Percentiles rank a stretch among this genome's conserved stretches.
Evolutionary conservation across 2,329 filamentous ascomycete species (phyloP).

Genomic region (Ilyonectria mors-panacis): DNA sequence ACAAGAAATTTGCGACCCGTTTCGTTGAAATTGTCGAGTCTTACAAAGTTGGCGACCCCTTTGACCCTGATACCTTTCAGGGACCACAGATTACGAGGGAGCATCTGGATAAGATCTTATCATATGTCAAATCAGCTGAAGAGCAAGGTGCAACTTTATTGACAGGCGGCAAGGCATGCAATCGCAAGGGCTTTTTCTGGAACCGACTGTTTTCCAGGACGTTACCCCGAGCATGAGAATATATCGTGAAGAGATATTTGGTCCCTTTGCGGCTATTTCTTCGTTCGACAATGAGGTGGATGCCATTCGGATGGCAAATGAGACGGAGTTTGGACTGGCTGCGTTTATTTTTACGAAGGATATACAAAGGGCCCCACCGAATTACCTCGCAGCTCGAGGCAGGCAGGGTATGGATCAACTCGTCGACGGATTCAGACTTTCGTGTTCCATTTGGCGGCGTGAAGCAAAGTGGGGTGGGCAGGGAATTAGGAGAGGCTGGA

Average conservation of each 20-base stretch:
- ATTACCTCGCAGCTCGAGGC: background rate
- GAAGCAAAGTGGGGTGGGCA: conserved; percentile 6
- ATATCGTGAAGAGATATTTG: conserved; percentile 6
- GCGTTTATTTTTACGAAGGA: background rate
- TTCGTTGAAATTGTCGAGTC: background rate
- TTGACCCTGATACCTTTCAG: background rate
- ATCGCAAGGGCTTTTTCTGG: background rate
- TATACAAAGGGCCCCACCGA: background rate
- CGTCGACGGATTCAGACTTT: too few relatives aligned
- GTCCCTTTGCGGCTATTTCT: background rate
- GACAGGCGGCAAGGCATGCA: background rate
- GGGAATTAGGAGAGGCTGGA: background rate
- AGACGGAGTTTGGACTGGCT: background rate
- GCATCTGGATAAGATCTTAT: background rate
- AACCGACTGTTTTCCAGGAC: background rate
- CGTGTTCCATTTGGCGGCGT: conserved; percentile 8
- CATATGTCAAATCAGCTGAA: background rate
- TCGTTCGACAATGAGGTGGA: background rate
- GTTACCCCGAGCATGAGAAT: background rate
- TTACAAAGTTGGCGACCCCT: background rate
- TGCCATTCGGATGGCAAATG: background rate
- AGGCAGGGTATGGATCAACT: background rate
- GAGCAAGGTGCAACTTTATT: background rate
- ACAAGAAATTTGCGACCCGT: background rate
- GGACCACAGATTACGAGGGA: background rate